Conservation (phyloP, 257 asterid species). For the Solanum okadae region DNA sequence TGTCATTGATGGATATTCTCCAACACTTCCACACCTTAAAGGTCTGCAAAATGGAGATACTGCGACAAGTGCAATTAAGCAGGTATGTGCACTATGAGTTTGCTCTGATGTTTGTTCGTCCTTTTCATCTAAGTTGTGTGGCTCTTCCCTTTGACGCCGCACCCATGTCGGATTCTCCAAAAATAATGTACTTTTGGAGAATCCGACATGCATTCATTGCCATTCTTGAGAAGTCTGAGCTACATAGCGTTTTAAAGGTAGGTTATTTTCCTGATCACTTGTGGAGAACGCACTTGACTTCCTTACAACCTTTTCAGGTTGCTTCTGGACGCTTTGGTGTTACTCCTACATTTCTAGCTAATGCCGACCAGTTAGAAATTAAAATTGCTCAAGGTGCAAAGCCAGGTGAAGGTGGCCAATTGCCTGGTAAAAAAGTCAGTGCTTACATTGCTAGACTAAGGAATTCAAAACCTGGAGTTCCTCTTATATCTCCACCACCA, state of each 20-base stretch:
- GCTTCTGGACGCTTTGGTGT: constrained; percentile 99
- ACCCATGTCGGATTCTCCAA: background rate
- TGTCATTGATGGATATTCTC: constrained; percentile 96
- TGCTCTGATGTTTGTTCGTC: background rate
- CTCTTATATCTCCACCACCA: constrained; percentile 99
- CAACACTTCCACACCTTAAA: constrained; percentile 94
- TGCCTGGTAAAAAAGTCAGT: constrained; percentile 99
- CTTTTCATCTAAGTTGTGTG: background rate
- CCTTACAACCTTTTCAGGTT: constrained; percentile 36
- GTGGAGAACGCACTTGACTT: background rate
- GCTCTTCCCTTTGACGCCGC: background rate
- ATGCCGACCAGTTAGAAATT: constrained; percentile 93
- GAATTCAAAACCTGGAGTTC: constrained; percentile 99
- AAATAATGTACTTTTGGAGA: background rate
- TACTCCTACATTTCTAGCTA: constrained; percentile 94
- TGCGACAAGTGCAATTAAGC: constrained; percentile 98
- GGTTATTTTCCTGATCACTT: background rate
- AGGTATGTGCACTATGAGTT: constrained; percentile 32
- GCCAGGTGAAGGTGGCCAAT: constrained; percentile 99
- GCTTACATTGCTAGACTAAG: constrained; percentile 95
- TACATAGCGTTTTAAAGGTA: background rate
- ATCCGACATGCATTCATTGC: background rate
- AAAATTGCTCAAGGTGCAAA: constrained; percentile 99
- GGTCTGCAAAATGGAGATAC: constrained; percentile 99
- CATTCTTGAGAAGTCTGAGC: background rate